Percentiles rank a stretch among this genome's conserved stretches.
Evolutionary conservation across 73 alveolate genomes (phyloP).

Genomic region (Symbiodinium natans): DNA sequence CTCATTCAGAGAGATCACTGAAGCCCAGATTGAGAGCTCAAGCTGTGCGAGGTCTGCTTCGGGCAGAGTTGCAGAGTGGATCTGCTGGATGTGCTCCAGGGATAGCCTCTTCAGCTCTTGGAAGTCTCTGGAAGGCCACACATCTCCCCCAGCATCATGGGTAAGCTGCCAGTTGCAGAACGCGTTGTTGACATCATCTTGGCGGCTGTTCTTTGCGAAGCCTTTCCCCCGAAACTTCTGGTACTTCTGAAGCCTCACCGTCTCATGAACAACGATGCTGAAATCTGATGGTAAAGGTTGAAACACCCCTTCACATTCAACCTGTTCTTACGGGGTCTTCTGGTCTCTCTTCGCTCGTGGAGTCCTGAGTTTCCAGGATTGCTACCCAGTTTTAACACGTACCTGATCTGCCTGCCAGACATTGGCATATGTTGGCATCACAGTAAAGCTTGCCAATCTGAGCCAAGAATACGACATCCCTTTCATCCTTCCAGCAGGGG

Average conservation of each 20-base stretch:
- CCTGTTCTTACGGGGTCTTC: no score
- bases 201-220: constrained; percentile 3
- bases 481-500: no score
- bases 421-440: no score
- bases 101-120: constrained; percentile 24
- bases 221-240: not conserved
- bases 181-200: constrained; percentile 64
- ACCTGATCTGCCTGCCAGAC: no score
- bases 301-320: no score
- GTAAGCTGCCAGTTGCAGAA: constrained; percentile 80
- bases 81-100: constrained; percentile 1
- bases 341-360: no score
- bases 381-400: no score
- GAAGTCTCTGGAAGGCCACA: constrained; percentile 36
- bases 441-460: no score
- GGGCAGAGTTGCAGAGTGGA: not conserved
- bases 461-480: no score
- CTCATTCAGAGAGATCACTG: constrained; percentile 29
- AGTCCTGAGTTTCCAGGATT: no score
- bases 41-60: not conserved
- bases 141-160: constrained; percentile 11
- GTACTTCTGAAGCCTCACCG: constrained; percentile 18
- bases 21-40: constrained; percentile 74
- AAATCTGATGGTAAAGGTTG: no score
- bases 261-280: no score